These are phyloP conservation scores for Saccharomycopsis amapae DNA, from an alignment of 805 yeast species.

Conservation along the genomic window DNA sequence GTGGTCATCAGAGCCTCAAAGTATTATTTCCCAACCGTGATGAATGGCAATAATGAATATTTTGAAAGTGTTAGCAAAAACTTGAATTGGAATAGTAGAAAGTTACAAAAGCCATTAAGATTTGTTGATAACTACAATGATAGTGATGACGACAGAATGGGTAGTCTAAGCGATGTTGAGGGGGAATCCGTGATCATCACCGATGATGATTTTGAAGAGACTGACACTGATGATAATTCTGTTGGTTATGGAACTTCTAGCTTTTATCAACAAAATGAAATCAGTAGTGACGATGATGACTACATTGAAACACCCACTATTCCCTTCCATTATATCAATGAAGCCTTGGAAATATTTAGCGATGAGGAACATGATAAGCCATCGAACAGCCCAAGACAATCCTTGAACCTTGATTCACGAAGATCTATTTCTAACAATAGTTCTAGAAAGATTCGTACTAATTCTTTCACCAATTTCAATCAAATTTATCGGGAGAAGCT, in stretches of 20 bases:
- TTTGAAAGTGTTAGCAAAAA: conserved; percentile 81
- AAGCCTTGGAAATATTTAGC: conserved; percentile 18
- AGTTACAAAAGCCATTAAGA: conserved; percentile 62
- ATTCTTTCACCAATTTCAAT: conserved; percentile 19
- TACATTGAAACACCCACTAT: conserved; percentile 20
- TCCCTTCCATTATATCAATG: conserved; percentile 20
- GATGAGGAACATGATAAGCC: conserved; percentile 14
- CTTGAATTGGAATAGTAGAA: conserved; percentile 89
- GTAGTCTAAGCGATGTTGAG: background rate
- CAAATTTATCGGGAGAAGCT: conserved; percentile 17
- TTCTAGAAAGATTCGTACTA: conserved; percentile 14
- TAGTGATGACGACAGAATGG: background rate
- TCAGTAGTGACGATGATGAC: conserved; percentile 7
- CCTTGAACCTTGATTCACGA: background rate
- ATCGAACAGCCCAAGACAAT: background rate
- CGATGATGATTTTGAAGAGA: background rate
- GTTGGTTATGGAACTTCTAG: conserved; percentile 8
- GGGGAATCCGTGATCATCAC: background rate
- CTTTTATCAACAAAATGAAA: conserved; percentile 2
- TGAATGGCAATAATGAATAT: conserved; percentile 64
- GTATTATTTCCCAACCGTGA: conserved; percentile 90
- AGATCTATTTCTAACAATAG: conserved; percentile 4
- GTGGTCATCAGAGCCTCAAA: conserved; percentile 80
- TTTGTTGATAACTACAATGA: conserved; percentile 10
- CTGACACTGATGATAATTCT: background rate